Evolutionary conservation across 2,329 filamentous ascomycete genomes (phyloP).

Genomic region (Xylaria sp.): DNA sequence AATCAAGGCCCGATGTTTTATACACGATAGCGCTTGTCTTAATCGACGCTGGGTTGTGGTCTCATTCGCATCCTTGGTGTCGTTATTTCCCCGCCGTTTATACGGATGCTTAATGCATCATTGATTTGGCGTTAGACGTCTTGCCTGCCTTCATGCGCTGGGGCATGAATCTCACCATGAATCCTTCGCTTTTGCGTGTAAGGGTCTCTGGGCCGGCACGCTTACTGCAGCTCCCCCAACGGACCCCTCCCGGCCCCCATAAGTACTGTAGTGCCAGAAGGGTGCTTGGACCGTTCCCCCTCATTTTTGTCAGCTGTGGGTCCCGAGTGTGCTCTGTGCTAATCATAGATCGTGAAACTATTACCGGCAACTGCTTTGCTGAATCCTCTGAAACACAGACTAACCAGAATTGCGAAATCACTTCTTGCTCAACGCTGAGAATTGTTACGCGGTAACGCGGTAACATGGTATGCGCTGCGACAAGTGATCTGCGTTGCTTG

Average conservation of each 20-base stretch:
- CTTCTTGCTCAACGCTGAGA: background rate
- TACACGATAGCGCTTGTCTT: background rate
- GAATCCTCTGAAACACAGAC: background rate
- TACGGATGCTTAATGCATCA: background rate
- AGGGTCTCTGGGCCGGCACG: slow-evolving; percentile 14
- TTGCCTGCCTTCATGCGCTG: slow-evolving; percentile 1
- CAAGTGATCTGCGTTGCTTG: background rate
- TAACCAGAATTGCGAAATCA: background rate
- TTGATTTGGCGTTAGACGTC: background rate
- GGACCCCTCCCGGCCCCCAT: slow-evolving; percentile 5
- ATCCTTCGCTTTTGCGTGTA: slow-evolving; percentile 19
- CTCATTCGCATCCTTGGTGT: background rate
- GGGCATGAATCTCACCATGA: slow-evolving; percentile 25
- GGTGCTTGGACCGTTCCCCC: background rate
- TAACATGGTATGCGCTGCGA: background rate
- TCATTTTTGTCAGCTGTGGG: slow-evolving; percentile 20
- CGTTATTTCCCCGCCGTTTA: background rate
- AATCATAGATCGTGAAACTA: slow-evolving; percentile 13
- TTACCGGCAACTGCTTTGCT: background rate
- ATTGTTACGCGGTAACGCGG: background rate
- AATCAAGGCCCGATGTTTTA: background rate
- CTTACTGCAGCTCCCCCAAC: slow-evolving; percentile 12
- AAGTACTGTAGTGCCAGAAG: slow-evolving; percentile 8
- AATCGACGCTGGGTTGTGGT: background rate
- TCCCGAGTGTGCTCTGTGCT: slow-evolving; percentile 14